Evolutionary conservation across 306 rosid genomes (phyloP).

Genomic region (Rosa lucieae): DNA sequence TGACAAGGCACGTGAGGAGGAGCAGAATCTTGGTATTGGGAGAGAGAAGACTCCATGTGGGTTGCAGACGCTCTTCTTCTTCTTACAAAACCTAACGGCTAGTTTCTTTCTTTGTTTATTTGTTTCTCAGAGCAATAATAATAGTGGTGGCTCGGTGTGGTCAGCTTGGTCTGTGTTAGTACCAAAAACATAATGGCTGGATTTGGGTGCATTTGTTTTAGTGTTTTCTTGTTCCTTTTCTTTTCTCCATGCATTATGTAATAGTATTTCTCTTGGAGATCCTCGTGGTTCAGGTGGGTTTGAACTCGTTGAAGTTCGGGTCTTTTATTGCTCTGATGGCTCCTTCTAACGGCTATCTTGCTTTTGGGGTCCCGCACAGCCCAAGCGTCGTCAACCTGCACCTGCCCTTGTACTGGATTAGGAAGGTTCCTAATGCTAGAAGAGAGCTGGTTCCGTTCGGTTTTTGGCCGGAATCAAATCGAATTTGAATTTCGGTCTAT

Average conservation of each 20-base stretch:
- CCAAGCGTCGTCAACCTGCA: not conserved
- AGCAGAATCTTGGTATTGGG: conserved; percentile 45
- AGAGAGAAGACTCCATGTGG: conserved; percentile 60
- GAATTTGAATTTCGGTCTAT: not conserved
- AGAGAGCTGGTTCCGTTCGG: not conserved
- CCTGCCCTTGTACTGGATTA: not conserved
- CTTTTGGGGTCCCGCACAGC: not conserved
- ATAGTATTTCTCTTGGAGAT: conserved; percentile 11
- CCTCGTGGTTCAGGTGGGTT: conserved; percentile 18
- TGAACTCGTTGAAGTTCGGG: conserved; percentile 20
- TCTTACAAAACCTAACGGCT: conserved; percentile 68
- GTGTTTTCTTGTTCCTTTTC: not conserved
- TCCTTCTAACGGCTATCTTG: conserved; percentile 17
- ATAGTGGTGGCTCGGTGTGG: not conserved
- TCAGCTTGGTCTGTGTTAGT: not conserved
- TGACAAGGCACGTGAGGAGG: conserved; percentile 56
- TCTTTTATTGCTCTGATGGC: conserved; percentile 42
- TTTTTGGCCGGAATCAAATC: not conserved
- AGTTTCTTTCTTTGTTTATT: conserved; percentile 29
- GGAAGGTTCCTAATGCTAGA: not conserved
- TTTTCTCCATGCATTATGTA: conserved; percentile 10
- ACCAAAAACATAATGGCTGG: not conserved
- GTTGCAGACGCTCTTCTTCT: conserved; percentile 35
- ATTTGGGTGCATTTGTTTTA: not conserved
- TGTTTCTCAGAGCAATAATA: not conserved